Conservation (phyloP, 139 green algal species). For the Pseudopediastrum boryanum region DNA sequence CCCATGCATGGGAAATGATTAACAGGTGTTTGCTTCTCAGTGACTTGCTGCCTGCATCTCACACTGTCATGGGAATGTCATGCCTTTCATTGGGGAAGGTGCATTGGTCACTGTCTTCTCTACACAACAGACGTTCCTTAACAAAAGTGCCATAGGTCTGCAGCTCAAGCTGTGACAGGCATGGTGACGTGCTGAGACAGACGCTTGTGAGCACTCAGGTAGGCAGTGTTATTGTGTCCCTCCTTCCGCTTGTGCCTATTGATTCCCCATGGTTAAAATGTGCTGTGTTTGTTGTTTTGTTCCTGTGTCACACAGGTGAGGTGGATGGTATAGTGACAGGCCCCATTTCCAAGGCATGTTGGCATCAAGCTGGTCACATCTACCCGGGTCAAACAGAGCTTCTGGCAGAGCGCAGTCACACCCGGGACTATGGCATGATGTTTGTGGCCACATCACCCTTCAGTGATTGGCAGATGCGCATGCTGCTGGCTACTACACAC, state of each 20-base stretch:
- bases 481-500: neutral
- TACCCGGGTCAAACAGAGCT: slow-evolving; percentile 2
- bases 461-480: neutral
- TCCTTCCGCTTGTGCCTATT: neutral
- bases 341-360: neutral
- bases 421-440: neutral
- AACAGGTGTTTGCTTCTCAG: no score
- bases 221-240: neutral
- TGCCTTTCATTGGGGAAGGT: no score
- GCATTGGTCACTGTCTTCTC: no score
- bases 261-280: neutral
- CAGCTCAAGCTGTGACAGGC: no score
- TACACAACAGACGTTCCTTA: no score
- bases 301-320: neutral
- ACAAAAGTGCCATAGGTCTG: no score
- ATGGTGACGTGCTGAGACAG: neutral
- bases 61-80: no score
- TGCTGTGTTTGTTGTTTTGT: neutral
- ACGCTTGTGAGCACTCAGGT: neutral
- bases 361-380: neutral
- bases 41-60: no score
- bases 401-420: neutral
- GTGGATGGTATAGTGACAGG: neutral
- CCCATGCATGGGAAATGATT: no score
- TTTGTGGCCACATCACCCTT: neutral